Evolutionary conservation across 164 flowering plant species (phyloP), one percentile per base, ranked within the genome.

Genomic region (Sextonia rubra): DNA sequence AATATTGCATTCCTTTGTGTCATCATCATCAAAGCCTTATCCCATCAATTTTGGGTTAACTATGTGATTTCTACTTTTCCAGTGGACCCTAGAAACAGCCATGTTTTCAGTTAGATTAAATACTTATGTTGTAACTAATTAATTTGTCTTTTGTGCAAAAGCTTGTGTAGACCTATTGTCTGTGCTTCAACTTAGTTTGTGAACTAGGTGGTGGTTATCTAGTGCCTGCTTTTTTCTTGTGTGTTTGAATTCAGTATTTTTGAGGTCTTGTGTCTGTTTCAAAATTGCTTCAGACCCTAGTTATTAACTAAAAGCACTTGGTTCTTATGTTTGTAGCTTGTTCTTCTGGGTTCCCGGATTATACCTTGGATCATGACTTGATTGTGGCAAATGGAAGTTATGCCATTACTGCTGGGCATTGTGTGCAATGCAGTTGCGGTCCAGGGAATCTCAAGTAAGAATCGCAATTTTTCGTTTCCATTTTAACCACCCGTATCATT

Each of bases 361-460:
- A 25, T 61, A n/a, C 64, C 14, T 61, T 29, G 24, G 27, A 25
- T 23, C 24, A 23, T 24, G 4, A 61, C 30, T 25, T 61, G 25
- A 23, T 61, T 61, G 64, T 61, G 27, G 64, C 99, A n/a, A 90
- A 91, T 79, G 99, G 97, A 24, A 91, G 94, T 77, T 96, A 93
- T 73, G 91, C 93, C 30, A 88, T 93, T 69, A 84, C 93, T 15
- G 97, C 97, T 14, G 85, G 97, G 74, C 97, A 93, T 75, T 96
- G 99, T 72, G 94, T 96, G 64, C 97, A 93, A 77, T 96, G 99
- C 88, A 93, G 99, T 71, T 96, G 99, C 65, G 97, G 88, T 32
- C 97, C 91, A 0, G 95, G 93, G 70, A 89, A 83, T 81, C 91
- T 82, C 76, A 87, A 87, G 97, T 93, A 86, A 84, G 26, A 69